Evolutionary conservation across 2,329 filamentous ascomycete genomes (phyloP), one percentile per base, ranked within the genome.

Genomic region (Xylaria sp.): DNA sequence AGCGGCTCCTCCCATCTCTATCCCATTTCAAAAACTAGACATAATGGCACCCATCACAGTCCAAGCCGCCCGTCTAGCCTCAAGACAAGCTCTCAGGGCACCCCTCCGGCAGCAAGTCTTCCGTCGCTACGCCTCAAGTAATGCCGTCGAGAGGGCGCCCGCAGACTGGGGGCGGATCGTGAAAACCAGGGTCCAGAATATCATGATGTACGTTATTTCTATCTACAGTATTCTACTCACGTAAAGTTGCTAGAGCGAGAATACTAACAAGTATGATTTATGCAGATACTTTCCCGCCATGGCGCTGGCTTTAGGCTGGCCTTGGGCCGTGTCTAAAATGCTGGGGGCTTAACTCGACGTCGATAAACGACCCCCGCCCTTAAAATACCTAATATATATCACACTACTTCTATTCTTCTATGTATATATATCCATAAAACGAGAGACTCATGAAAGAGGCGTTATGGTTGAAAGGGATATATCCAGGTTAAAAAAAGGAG

Each of bases 271-370:
- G n/a, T 25, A 4, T 67, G 7, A n/a, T 1, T 13, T 23, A 68
- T 52, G 23, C 30, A 82, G 81, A 43, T 83, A 77, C 75, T 69
- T 81, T 69, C 79, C 81, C 2, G 71, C 69, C 34, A 73, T 79
- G 46, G 70, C 67, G 4, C 28, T 75, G 9, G 70, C 81, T 50
- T 77, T 83, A n/a, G 78, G 78, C 60, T 83, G 81, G 81, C 81
- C 81, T 1, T 67, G 71, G 12, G 41, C 76, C 10, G 70, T 70
- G 55, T 52, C 66, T 46, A n/a, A 55, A 12, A 13, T 72, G 34
- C 28, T 79, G 9, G 72, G 78, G 67, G 77, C 55, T 5, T 30
- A 15, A 58, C 25, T 45, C 30, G 8, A n/a, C 30, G 10, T 41
- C 15, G 18, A 36, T 32, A 52, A 15, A 59, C 56, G 43, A 32